Base-by-base conservation (phyloP, 805 yeast species). In the Kuraishia floccosa region DNA sequence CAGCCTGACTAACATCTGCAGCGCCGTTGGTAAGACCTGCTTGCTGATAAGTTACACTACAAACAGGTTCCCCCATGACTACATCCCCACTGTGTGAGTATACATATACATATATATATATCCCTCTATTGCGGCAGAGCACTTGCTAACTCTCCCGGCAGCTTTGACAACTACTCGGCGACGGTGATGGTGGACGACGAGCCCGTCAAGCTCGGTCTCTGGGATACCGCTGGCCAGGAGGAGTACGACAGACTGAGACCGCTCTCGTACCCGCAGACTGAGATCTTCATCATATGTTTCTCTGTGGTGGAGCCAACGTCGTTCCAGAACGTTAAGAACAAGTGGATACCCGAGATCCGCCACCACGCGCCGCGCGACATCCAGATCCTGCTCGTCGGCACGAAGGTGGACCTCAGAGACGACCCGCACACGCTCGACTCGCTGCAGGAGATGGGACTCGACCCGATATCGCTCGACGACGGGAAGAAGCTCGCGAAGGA, bases 221-320 rank as follows among this genome's bases (percentile, higher is more conserved):
- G 95, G 95, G 96, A 86, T 68, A 86, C 96, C 11, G 95, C 96
- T 3, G 96, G 96, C 17, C 95, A 86, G 56, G 80, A 82, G 47
- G 95, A 85, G 50, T 85, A 85, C 52, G 95, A 86, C 52, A 65
- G 94, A 37, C 65, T 85, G 46, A 67, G 96, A 54, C 96, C 96
- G 3, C 61, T 86, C 38, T 79, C 91, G 6, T 86, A 86, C 47
- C 94, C 95, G 3, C 94, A 86, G 50, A 85, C 96, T 0, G 94
- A 84, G 44, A 80, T 86, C 22, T 86, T 86, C 48, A 56, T 86
- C 32, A 71, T 83, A 36, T 86, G 96, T 55, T 86, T 85, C 53
- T 81, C 94, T 5, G 75, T 86, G 5, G 78, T 80, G 26, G 80
- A 76, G 44, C 93, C 87, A 20, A 68, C 79, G 18, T 78, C 91